Base-by-base conservation (phyloP, 2,329 filamentous ascomycete genomes). In the Diaporthe sp. region DNA sequence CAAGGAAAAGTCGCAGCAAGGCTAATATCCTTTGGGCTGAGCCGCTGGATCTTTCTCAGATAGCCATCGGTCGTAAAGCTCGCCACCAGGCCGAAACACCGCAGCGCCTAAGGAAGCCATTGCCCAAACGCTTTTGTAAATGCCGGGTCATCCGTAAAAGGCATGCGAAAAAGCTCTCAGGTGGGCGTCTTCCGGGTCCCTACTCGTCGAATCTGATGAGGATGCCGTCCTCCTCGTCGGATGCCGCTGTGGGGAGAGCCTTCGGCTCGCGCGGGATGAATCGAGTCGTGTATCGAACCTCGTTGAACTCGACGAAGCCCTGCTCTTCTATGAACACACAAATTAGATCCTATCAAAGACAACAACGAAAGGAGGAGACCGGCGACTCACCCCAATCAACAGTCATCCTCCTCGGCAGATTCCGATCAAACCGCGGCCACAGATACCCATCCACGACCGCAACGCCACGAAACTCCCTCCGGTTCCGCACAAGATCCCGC, bases 251-350 rank as follows among this genome's bases (percentile, higher is more conserved):
- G 8, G 61, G 12, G 4, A n/a, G 0, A 19, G 12, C 6, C 45
- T 30, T 38, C 6, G 42, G 45, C 61, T 52, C 45, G 8, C 61
- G 45, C 1, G 61, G 2, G 2, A 28, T 17, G 45, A 67, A 67
- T 0, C 13, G 45, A 0, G 45, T 67, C 12, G 30, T 67, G 61
- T 67, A 67, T 12, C 22, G 22, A 30, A 67, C 61, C 61, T 67
- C 61, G 8, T 67, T 67, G 30, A 67, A 67, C 61, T 67, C 61
- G 33, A 67, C 45, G 61, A 67, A 67, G 8, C 61, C 61, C 30
- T 67, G 61, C 22, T 67, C 61, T 30, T 67, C 61, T 67, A 30
- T 7, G 7, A 15, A 10, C 9, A 33, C 9, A 1, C 17, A 64
- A 8, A 5, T 67, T 22, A 66, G 42, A 19, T 22, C 13, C 35